Evolutionary conservation across 73 alveolate genomes (phyloP), one percentile per base, ranked within the genome.

Genomic region (Stentor roeselii): DNA sequence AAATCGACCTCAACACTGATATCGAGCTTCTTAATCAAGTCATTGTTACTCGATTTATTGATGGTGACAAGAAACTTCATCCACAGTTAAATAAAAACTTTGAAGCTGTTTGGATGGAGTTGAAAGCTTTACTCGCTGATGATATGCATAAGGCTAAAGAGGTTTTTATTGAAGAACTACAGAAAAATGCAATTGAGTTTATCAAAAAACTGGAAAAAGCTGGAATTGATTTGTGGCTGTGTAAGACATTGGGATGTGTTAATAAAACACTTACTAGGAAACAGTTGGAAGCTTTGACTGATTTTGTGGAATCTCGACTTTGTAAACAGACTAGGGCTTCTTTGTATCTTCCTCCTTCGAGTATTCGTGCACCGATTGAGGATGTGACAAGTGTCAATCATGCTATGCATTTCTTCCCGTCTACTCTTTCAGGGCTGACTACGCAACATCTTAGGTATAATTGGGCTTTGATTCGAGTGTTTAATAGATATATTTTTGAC

Each of bases 181-280:
- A n/a, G 34, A 67, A n/a, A 50, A 41, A 75, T 6, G 60, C 92
- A 6, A n/a, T 42, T 36, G 60, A 67, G 59, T 60, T 87, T 50
- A 84, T 88, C 88, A 86, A 85, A 76, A 21, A 86, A 40, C 74
- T 94, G 15, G 92, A 91, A 67, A 15, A 61, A 3, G 77, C 80
- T 75, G 98, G 98, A 60, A 83, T 82, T 83, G 98, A 94, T 86
- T 75, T 92, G 42, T 89, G 95, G 91, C 67, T 93, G 30, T 40
- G 34, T 27, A 67, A 67, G 11, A 32, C 41, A 21, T 32, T 67
- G 34, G 34, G 50, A 27, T 36, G 21, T 30, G 41, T 34, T 27
- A 40, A 21, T 0, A 67, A 21, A 11, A n/a, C 41, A 0, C 80
- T 67, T 30, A 21, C 80, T 11, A 36, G n/a, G 0, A 67, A 67